These are phyloP conservation scores for Umbelopsis vinacea DNA, from an alignment of 192 early-diverging fungal genomes.

Conservation along the genomic window DNA sequence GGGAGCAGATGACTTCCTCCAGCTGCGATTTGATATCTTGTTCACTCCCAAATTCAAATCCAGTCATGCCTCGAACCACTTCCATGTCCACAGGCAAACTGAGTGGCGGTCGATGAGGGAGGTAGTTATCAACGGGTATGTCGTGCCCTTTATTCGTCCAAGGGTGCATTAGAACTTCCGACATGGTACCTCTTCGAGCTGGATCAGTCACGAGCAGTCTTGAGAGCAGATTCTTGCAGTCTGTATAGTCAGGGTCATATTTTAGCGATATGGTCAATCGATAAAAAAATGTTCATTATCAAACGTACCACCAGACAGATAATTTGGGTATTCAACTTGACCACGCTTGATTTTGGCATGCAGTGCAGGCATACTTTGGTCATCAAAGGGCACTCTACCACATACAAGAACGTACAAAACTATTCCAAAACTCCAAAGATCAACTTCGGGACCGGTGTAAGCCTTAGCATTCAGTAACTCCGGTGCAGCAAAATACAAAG, in stretches of 20 bases:
- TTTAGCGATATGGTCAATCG: conserved; percentile 20
- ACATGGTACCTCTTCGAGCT: conserved; percentile 65
- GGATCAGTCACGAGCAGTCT: conserved; percentile 78
- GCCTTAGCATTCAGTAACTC: conserved; percentile 83
- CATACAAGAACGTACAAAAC: conserved; percentile 85
- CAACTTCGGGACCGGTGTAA: conserved; percentile 87
- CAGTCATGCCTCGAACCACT: conserved; percentile 71
- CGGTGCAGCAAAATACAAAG: conserved; percentile 83
- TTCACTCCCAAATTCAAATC: conserved; percentile 78
- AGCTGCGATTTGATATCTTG: conserved; percentile 58
- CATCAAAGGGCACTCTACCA: conserved; percentile 86
- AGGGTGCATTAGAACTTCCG: conserved; percentile 69
- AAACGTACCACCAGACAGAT: conserved; percentile 64
- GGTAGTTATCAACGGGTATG: conserved; percentile 63
- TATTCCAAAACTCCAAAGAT: conserved; percentile 89
- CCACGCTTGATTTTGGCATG: conserved; percentile 87
- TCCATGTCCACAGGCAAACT: conserved; percentile 59
- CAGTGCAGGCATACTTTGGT: conserved; percentile 81
- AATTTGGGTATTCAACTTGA: conserved; percentile 75
- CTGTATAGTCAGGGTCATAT: conserved; percentile 36
- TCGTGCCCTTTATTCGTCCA: conserved; percentile 81
- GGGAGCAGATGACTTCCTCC: conserved; percentile 50
- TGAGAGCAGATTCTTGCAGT: conserved; percentile 65
- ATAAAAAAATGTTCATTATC: conserved; percentile 51
- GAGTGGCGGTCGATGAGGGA: conserved; percentile 63